phyloP scores from a whole-genome alignment of 1,284 basidiomycete genomes.

The Cryptococcus sp. region DNA sequence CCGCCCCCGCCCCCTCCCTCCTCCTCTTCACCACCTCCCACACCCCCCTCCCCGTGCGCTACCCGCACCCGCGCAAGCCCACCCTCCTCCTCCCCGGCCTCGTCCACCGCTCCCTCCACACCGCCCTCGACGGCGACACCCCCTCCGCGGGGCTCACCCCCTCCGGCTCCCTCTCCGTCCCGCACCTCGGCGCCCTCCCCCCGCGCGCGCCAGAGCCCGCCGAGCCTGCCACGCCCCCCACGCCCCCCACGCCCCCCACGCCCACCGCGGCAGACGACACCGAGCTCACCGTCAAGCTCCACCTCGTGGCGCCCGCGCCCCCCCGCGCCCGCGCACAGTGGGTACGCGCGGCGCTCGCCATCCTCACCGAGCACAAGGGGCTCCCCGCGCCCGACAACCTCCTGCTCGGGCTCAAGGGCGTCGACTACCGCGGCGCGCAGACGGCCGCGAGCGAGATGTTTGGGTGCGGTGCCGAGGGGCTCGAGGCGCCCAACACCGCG shows the following conservation, averaged over 20 bases:
- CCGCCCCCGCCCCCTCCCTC: slow-evolving; percentile 14
- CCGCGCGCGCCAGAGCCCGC: slow-evolving; percentile 1
- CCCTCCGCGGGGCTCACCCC: slow-evolving; percentile 13
- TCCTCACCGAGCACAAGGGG: slow-evolving; percentile 29
- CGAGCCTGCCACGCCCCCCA: not conserved
- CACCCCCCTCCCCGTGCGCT: slow-evolving; percentile 39
- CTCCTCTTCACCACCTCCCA: slow-evolving; percentile 45
- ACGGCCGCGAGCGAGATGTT: slow-evolving; percentile 19
- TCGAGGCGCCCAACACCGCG: slow-evolving; percentile 16
- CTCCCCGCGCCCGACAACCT: slow-evolving; percentile 36
- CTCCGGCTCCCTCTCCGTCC: slow-evolving; percentile 1
- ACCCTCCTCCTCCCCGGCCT: slow-evolving; percentile 39
- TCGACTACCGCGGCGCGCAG: slow-evolving; percentile 41
- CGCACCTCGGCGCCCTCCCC: slow-evolving; percentile 1
- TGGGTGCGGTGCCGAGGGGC: slow-evolving; percentile 24
- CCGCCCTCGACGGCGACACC: slow-evolving; percentile 35
- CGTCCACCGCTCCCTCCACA: slow-evolving; percentile 46
- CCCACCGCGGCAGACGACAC: no score
- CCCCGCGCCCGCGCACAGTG: slow-evolving; percentile 4
- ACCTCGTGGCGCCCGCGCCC: slow-evolving; percentile 23
- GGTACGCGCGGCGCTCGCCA: slow-evolving; percentile 25
- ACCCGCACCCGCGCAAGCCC: slow-evolving; percentile 38
- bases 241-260: no score
- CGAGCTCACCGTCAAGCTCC: slow-evolving; percentile 48
- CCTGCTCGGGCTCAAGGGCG: slow-evolving; percentile 42